Base-by-base conservation (phyloP, 345 rosid genomes). In the Angophora floribunda region DNA sequence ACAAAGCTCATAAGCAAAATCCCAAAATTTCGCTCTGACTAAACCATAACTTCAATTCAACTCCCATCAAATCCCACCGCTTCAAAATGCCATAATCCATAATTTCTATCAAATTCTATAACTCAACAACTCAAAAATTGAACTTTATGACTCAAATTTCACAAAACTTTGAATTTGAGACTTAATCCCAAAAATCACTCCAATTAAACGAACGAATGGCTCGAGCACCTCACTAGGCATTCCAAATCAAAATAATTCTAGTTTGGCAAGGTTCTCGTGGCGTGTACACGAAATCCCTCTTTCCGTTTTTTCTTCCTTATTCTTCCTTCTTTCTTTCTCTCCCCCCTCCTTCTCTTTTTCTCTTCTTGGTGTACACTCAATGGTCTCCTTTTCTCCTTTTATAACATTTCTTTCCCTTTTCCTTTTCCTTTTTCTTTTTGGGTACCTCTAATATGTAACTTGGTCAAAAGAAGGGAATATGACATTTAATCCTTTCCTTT, bases 1-100 rank as follows among this genome's bases (percentile, higher is more conserved):
- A 6, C 1, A 0, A 3, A 57, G 6, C 65, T 57, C n/a, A 57
- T n/a, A 57, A 4, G 65, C 0, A 6, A 10, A 57, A 57, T 1
- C n/a, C 11, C 13, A 24, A 24, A 57, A 24, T 57, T 57, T 24
- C 5, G n/a, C 13, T 57, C 6, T 13, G 26, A 57, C 30, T 4
- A 57, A 57, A 57, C n/a, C 1, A 57, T 57, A 24, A 2, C 65
- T 57, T 9, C n/a, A 57, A 57, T 24, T 24, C 3, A 24, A 57
- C n/a, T 57, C n/a, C 14, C 63, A 9, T 57, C n/a, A 57, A 9
- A 24, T 1, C n/a, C 24, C 13, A 0, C 6, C 22, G 6, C 61
- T 55, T 5, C 61, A 21, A 1, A 24, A 22, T 5, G 3, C 61
- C 61, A 55, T 22, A 22, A 55, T 9, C 12, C 28, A 3, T 0